Evolutionary conservation across 2,329 filamentous ascomycete species (phyloP).

Genomic region (Graphiopsis chlorocephala): DNA sequence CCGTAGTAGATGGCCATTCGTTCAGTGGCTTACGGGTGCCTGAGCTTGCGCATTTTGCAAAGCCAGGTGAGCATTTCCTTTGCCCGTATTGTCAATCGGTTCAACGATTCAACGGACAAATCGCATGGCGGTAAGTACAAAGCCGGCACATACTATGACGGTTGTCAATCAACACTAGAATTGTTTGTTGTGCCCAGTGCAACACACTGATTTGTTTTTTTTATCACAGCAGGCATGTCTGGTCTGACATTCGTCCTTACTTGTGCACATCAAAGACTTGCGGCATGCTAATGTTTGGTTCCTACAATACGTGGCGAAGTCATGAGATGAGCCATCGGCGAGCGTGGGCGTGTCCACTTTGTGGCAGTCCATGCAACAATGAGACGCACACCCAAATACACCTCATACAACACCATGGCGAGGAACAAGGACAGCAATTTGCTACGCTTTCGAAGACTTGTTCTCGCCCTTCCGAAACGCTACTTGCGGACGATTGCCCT

Average conservation of each 20-base stretch:
- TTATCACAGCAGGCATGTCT: neutral
- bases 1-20: neutral
- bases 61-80: neutral
- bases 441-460: neutral
- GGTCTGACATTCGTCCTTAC: neutral
- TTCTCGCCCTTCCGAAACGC: neutral
- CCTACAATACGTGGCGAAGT: neutral
- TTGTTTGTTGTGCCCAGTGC: too few species aligned
- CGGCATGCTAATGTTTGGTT: neutral
- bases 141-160: too few species aligned
- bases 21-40: neutral
- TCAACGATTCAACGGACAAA: neutral
- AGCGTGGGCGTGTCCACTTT: neutral
- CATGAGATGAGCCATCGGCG: neutral
- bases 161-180: too few species aligned
- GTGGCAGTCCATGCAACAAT: neutral
- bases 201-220: too few species aligned
- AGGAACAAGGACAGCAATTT: too few species aligned
- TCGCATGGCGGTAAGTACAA: neutral
- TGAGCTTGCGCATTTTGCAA: neutral
- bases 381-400: neutral
- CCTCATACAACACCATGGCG: neutral
- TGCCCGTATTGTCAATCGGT: neutral
- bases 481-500: neutral
- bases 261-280: neutral